Evolutionary conservation across 306 rosid genomes (phyloP), one percentile per base, ranked within the genome.

Genomic region (Albizia julibrissin): DNA sequence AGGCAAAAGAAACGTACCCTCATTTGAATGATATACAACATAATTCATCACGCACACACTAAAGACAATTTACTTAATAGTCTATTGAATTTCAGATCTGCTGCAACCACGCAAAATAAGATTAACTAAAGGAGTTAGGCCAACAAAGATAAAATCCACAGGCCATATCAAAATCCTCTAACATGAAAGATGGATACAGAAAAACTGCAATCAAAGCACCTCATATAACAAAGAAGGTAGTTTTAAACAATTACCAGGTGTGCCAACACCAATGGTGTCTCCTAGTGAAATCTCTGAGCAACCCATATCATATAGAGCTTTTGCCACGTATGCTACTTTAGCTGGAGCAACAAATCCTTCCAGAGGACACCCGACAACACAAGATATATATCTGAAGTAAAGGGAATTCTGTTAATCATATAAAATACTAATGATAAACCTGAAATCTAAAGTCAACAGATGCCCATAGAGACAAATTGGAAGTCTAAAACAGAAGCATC

Each of bases 191-290:
- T 74, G 81, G 61, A 76, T 59, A 59, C 31, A 77, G 24, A 66
- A 65, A 61, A 27, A 69, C 46, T 5, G 49, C 70, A 79, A 54
- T 68, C 43, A 65, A 76, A 79, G 47, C 56, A 47, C 76, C 67
- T 67, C 54, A 33, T 54, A 50, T 44, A 37, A 69, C 42, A 74
- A 59, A 6, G 40, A 79, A 3, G 75, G 65, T 67, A 56, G 72
- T 44, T 49, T 68, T 29, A 72, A 85, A 71, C 83, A 79, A 24
- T 89, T 91, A 95, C 99, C 99, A 37, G 97, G 98, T 72, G 97
- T 95, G 58, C 97, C 99, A 81, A 95, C 97, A 67, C 99, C 99
- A 84, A 93, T 93, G 2, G 99, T 95, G 86, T 95, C 99, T 2
- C 99, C 99, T 9, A 95, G 91, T 78, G 99, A 93, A 87, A 95